Evolutionary conservation across 164 flowering plant species (phyloP).

Genomic region (Macadamia tetraphylla): DNA sequence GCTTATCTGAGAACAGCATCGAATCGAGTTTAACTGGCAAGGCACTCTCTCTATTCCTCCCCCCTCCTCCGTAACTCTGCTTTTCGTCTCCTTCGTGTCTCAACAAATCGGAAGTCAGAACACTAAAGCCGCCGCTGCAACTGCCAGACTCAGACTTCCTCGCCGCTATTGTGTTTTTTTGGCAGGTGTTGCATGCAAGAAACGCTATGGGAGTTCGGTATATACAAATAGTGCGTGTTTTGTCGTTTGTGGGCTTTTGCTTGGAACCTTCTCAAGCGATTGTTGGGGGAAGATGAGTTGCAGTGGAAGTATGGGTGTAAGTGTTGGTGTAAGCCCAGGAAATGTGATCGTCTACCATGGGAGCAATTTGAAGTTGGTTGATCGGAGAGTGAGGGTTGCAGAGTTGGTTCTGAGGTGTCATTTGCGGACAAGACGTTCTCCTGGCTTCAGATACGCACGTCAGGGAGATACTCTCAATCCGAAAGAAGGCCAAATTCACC

Average conservation of each 20-base stretch:
- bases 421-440: conserved; percentile 68
- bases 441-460: conserved; percentile 71
- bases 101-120: too few species aligned
- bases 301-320: conserved; percentile 49
- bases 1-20: too few species aligned
- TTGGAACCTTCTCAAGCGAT: neutral
- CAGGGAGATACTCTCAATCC: conserved; percentile 59
- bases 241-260: neutral
- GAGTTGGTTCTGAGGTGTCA: conserved; percentile 73
- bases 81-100: too few species aligned
- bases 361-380: conserved; percentile 46
- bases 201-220: neutral
- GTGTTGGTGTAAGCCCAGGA: conserved; percentile 73
- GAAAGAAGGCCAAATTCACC: conserved; percentile 72
- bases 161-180: too few species aligned
- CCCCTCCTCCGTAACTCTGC: too few species aligned
- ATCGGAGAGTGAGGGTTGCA: conserved; percentile 60
- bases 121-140: too few species aligned
- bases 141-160: too few species aligned
- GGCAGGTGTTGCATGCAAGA: conserved; percentile 1
- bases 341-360: conserved; percentile 69
- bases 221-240: conserved; percentile 21
- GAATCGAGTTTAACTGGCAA: too few species aligned
- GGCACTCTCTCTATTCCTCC: too few species aligned
- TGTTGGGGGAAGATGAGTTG: conserved; percentile 45